Percentiles rank a stretch among this genome's conserved stretches.
phyloP scores from a whole-genome alignment of 306 rosid genomes.

The Rosa lucieae region DNA sequence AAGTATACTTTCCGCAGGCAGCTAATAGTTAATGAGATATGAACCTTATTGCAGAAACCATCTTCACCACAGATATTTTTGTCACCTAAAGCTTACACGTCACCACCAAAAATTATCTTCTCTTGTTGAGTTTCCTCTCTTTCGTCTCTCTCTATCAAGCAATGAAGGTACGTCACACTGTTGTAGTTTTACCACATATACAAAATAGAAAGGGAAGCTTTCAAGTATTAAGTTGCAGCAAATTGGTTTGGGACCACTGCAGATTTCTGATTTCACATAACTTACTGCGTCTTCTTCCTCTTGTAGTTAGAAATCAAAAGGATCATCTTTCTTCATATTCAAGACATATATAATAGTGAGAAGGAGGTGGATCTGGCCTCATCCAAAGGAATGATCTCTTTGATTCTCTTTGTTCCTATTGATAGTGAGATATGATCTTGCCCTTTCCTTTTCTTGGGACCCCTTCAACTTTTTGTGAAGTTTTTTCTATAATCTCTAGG shows the following conservation, averaged over 20 bases:
- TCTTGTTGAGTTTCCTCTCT: not conserved
- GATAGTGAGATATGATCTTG: constrained; percentile 51
- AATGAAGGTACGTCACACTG: not conserved
- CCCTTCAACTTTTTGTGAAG: constrained; percentile 28
- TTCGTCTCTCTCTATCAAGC: not conserved
- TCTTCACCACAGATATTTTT: not conserved
- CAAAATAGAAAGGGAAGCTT: constrained; percentile 25
- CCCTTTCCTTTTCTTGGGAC: constrained; percentile 58
- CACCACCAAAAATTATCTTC: not conserved
- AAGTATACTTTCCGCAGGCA: not conserved
- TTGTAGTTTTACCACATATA: not conserved
- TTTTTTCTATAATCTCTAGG: constrained; percentile 21
- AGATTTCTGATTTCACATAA: constrained; percentile 24
- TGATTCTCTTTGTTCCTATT: constrained; percentile 61
- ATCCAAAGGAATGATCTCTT: constrained; percentile 54
- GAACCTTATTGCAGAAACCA: not conserved
- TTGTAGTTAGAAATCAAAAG: constrained; percentile 26
- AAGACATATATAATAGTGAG: constrained; percentile 40
- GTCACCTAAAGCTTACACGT: not conserved
- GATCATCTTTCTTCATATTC: constrained; percentile 36
- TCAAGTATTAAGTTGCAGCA: constrained; percentile 28
- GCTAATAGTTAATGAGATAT: not conserved
- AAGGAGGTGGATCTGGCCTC: constrained; percentile 46
- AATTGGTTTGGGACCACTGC: constrained; percentile 46
- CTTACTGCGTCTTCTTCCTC: constrained; percentile 24